Conservation (phyloP, 345 rosid species). For the Lagerstroemia speciosa region DNA sequence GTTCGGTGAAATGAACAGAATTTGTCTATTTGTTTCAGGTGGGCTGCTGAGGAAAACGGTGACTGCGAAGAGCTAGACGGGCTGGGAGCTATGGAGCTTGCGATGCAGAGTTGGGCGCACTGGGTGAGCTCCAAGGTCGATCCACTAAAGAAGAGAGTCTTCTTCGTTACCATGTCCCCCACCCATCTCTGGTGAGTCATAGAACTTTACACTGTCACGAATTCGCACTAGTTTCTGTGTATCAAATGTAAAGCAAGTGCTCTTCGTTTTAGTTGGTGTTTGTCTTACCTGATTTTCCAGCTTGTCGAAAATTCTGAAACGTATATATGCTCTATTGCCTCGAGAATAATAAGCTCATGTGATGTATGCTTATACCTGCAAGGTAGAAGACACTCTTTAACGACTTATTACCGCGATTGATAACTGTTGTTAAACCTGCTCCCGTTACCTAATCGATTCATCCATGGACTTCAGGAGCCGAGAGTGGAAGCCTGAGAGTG, state of each 20-base stretch:
- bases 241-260: neutral
- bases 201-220: neutral
- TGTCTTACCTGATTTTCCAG: too few relatives aligned
- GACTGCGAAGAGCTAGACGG: constrained; percentile 78
- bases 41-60: constrained; percentile 62
- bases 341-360: neutral
- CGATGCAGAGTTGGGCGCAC: constrained; percentile 88
- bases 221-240: neutral
- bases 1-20: neutral
- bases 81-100: constrained; percentile 76
- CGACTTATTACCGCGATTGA: too few relatives aligned
- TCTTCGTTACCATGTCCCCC: constrained; percentile 93
- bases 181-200: constrained; percentile 67
- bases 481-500: constrained; percentile 70
- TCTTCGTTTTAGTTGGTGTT: neutral
- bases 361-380: too few relatives aligned
- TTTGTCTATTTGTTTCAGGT: constrained; percentile 34
- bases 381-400: too few relatives aligned
- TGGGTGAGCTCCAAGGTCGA: constrained; percentile 54
- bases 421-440: neutral
- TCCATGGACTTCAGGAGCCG: constrained; percentile 44
- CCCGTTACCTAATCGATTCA: neutral
- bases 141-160: constrained; percentile 43
- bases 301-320: too few relatives aligned
- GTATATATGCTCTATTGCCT: too few relatives aligned